Base-by-base conservation (phyloP, 805 yeast species). In the Yamadazyma olivae region DNA sequence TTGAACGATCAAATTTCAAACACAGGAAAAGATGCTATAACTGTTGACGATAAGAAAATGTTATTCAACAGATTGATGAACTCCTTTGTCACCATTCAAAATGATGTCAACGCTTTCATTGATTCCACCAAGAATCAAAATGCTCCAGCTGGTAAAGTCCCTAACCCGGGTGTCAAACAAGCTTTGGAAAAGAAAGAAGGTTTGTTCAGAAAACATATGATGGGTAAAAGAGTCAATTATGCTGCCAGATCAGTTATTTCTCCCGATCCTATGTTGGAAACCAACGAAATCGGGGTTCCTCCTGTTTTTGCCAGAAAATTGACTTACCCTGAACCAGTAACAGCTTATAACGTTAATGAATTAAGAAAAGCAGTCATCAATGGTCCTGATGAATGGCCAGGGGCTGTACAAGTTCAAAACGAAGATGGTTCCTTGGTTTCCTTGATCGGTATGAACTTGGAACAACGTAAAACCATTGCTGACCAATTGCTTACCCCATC, bases 211-310 rank as follows among this genome's bases (percentile, higher is more conserved):
- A 93, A 91, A 60, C 96, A 93, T 57, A 93, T 93, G 99, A 93
- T 93, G 99, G 99, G 99, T 59, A 93, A 93, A 74, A 89, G 99
- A 72, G 99, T 93, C 41, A 95, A 93, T 61, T 91, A 87, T 56
- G 96, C 98, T 36, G 99, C 99, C 34, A 88, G 99, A 67, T 91
- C 99, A 7, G 99, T 93, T 53, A 93, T 93, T 65, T 90, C 98
- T 5, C 98, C 98, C 5, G 99, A 93, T 67, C 99, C 99, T 39
- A 93, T 85, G 70, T 75, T 93, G 51, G 99, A 93, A 68, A 95
- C 99, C 10, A 88, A 90, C 58, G 96, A 93, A 65, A 91, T 93
- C 57, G 99, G 99, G 67, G 91, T 93, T 38, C 99, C 99, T 21
- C 99, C 99, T 0, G 99, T 95, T 12, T 93, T 93, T 54, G 99